Evolutionary conservation across 768 basidiomycete genomes (phyloP).

Genomic region (Phanerochaete carnosa): DNA sequence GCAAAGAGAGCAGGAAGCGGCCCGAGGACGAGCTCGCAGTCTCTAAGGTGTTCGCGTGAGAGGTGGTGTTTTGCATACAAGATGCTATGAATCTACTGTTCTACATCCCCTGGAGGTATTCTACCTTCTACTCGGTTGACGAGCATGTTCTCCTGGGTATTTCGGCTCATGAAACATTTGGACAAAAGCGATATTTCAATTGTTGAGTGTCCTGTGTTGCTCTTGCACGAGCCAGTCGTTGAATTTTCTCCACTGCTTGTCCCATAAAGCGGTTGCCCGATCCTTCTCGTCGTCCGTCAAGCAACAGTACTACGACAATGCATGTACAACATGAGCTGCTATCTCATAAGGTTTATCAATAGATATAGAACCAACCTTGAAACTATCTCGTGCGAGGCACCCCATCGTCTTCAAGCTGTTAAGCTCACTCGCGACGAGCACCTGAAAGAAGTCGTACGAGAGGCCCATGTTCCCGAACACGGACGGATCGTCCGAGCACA

Average conservation of each 20-base stretch:
- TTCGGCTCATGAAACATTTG: no score
- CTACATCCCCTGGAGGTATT: no score
- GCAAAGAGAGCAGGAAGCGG: conserved; percentile 61
- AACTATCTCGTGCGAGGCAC: conserved; percentile 59
- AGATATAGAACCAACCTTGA: conserved; percentile 37
- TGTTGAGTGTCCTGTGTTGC: background rate
- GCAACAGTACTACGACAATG: conserved; percentile 52
- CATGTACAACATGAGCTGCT: background rate
- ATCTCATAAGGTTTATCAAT: background rate
- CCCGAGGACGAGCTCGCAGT: conserved; percentile 81
- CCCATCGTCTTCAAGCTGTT: conserved; percentile 61
- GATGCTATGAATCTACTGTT: background rate
- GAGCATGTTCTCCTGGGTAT: no score
- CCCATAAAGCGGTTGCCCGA: conserved; percentile 40
- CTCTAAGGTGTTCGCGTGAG: conserved; percentile 81
- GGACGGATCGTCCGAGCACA: conserved; percentile 75
- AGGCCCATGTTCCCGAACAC: conserved; percentile 78
- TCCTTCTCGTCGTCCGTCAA: conserved; percentile 45
- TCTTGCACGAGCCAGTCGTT: conserved; percentile 31
- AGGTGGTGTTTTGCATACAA: background rate
- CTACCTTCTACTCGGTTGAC: no score
- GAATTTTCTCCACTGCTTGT: conserved; percentile 45
- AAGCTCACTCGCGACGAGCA: conserved; percentile 66
- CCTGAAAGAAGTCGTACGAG: conserved; percentile 78
- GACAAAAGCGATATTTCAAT: background rate